Percentiles rank a stretch among this genome's conserved stretches.
Evolutionary conservation across 2,329 filamentous ascomycete species (phyloP).

Genomic region (Epichloe gansuensis): DNA sequence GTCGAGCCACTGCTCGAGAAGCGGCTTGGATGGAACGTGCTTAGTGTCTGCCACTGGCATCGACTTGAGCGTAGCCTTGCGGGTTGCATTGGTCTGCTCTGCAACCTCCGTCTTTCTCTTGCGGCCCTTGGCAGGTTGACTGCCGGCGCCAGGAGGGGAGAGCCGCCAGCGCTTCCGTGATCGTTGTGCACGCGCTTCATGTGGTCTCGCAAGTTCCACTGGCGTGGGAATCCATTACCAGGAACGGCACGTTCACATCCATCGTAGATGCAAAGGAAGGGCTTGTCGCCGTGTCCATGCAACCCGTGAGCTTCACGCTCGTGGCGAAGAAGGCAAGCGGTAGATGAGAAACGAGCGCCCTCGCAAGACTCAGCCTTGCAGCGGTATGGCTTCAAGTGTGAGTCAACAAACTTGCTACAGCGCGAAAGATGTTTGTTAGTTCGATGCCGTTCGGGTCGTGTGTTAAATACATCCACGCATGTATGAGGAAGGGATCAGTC

Average conservation of each 20-base stretch:
- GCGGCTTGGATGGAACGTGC: slow-evolving; percentile 24
- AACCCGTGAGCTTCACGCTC: slow-evolving; percentile 93
- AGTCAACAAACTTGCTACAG: slow-evolving; percentile 87
- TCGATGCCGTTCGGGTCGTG: neutral
- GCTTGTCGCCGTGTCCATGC: slow-evolving; percentile 88
- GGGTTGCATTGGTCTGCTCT: slow-evolving; percentile 28
- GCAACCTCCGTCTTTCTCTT: slow-evolving; percentile 45
- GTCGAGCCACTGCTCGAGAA: slow-evolving; percentile 45
- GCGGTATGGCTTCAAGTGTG: slow-evolving; percentile 89
- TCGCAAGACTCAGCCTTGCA: slow-evolving; percentile 80
- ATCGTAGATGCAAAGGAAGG: slow-evolving; percentile 76
- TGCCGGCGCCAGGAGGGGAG: slow-evolving; percentile 24
- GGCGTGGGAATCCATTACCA: slow-evolving; percentile 83
- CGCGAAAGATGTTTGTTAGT: slow-evolving; percentile 12
- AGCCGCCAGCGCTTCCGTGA: slow-evolving; percentile 31
- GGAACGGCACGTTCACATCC: slow-evolving; percentile 74
- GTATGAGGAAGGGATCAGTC: slow-evolving; percentile 7
- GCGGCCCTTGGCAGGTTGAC: slow-evolving; percentile 34
- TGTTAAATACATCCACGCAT: neutral
- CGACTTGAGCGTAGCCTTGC: slow-evolving; percentile 37
- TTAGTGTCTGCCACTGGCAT: slow-evolving; percentile 21
- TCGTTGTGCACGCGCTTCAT: slow-evolving; percentile 88
- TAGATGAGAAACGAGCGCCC: slow-evolving; percentile 84
- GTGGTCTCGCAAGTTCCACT: slow-evolving; percentile 94
- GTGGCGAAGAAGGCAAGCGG: slow-evolving; percentile 85